Conservation (phyloP, 441 rosid genomes). For the Pelargonium citronellum region DNA sequence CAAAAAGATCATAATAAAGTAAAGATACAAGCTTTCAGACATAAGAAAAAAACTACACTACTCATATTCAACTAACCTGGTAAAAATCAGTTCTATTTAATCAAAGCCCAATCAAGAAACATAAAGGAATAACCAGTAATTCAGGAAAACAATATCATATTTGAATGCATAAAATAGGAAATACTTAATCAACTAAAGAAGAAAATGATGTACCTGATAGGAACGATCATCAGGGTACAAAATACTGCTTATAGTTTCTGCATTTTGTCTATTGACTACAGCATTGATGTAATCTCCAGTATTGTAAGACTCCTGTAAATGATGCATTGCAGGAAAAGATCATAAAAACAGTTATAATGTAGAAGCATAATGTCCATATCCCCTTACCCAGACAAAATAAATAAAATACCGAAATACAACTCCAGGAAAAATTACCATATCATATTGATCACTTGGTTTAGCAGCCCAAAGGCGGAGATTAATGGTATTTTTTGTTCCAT, state of each 20-base stretch:
- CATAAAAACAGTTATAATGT: background rate
- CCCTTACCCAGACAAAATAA: background rate
- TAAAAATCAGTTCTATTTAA: background rate
- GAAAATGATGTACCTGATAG: constrained; percentile 35
- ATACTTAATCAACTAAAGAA: constrained; percentile 22
- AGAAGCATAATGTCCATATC: constrained; percentile 1
- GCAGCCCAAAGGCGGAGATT: constrained; percentile 63
- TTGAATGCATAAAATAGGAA: background rate
- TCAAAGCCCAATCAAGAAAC: constrained; percentile 5
- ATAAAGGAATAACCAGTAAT: constrained; percentile 6
- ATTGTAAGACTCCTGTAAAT: constrained; percentile 37
- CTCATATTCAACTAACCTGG: constrained; percentile 9
- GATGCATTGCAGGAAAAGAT: constrained; percentile 1
- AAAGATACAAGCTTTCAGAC: no score
- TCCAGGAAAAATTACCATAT: constrained; percentile 34
- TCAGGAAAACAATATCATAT: background rate
- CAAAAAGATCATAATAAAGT: background rate
- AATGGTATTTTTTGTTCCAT: constrained; percentile 47
- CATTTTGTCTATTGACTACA: constrained; percentile 44
- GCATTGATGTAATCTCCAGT: constrained; percentile 51
- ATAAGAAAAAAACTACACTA: background rate
- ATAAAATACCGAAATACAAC: background rate
- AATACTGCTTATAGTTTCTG: constrained; percentile 47
- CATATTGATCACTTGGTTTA: constrained; percentile 44
- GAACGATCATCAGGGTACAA: constrained; percentile 54